A percentile compares a stretch with the other conserved stretches of the same genome.
These are phyloP conservation scores for Phytomonas francai DNA, from an alignment of 208 protist genomes.

Conservation along the genomic window DNA sequence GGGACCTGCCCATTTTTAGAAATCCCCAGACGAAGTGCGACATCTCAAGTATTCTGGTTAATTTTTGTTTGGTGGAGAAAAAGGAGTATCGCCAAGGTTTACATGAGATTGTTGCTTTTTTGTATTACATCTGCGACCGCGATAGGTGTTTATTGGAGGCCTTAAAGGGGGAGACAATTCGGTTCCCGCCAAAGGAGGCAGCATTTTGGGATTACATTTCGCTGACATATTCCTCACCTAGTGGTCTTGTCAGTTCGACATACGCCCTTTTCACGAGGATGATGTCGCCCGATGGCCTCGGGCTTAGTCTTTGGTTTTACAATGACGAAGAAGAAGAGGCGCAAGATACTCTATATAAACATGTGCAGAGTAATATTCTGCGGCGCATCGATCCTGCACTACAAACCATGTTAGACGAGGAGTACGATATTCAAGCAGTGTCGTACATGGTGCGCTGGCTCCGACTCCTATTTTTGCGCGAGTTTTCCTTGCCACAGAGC, in stretches of 20 bases:
- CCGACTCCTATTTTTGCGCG: slow-evolving; percentile 80
- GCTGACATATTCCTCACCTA: slow-evolving; percentile 1
- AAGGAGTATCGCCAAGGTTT: slow-evolving; percentile 85
- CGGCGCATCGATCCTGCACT: slow-evolving; percentile 41
- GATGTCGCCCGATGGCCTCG: slow-evolving; percentile 13
- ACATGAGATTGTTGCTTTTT: slow-evolving; percentile 86
- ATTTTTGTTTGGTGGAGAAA: slow-evolving; percentile 44
- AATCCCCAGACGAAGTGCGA: slow-evolving; percentile 20
- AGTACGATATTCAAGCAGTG: slow-evolving; percentile 65
- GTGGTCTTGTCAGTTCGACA: neutral
- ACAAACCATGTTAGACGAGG: slow-evolving; percentile 41
- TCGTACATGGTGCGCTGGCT: slow-evolving; percentile 87
- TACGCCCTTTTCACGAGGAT: slow-evolving; percentile 1
- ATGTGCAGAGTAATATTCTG: slow-evolving; percentile 54
- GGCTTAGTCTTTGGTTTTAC: slow-evolving; percentile 38
- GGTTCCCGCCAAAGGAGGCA: neutral
- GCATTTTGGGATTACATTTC: slow-evolving; percentile 2
- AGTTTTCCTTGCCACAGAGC: slow-evolving; percentile 63
- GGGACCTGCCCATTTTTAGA: slow-evolving; percentile 44
- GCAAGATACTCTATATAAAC: slow-evolving; percentile 26
- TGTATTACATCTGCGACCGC: slow-evolving; percentile 48
- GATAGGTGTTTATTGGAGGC: slow-evolving; percentile 19
- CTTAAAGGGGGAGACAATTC: slow-evolving; percentile 6
- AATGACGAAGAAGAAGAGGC: slow-evolving; percentile 16
- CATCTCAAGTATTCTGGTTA: slow-evolving; percentile 43